Evolutionary conservation across 495 filamentous ascomycete genomes (phyloP), one percentile per base, ranked within the genome.

Genomic region (Clavariopsis aquatica): DNA sequence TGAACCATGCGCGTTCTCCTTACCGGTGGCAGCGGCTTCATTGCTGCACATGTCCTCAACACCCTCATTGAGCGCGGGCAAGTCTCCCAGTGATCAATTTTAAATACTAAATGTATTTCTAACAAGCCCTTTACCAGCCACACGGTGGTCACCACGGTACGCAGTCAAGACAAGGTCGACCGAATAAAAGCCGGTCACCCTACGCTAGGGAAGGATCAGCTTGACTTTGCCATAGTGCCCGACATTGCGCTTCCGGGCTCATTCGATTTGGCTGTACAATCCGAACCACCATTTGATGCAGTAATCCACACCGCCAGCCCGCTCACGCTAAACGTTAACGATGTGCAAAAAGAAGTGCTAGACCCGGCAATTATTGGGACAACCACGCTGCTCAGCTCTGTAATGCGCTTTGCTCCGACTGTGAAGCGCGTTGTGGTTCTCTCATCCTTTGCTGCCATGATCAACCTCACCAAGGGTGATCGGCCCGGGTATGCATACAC

Each of bases 181-280:
- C 28, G 34, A 7, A 38, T 66, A 24, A 53, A 49, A 38, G 19
- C 58, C 29, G 13, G 28, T 6, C 45, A 47, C 34, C 36, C 57
- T 0, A 29, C 43, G 8, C 22, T 38, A 1, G 15, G 23, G 5
- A 55, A 49, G 10, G 31, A 27, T 5, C 27, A 71, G 19, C 70
- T 85, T 12, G 73, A 73, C 13, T 79, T 77, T 46, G 73, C 70
- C 34, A 71, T 80, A 56, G 76, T 86, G 10, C 60, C 72, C 0
- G 83, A 85, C 68, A 76, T 85, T 26, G 72, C 77, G 7, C 62
- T 59, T 1, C 65, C 74, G 8, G 75, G 74, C 20, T 78, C 78
- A 15, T 83, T 81, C 70, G 78, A 79, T 54, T 60, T 75, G 19
- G 81, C 79, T 6, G 75, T 85, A 51, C 68, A 77, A 17, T 46